These are phyloP conservation scores for Stipa capillata DNA, from an alignment of 176 grass and related monocot genomes.

Conservation along the genomic window DNA sequence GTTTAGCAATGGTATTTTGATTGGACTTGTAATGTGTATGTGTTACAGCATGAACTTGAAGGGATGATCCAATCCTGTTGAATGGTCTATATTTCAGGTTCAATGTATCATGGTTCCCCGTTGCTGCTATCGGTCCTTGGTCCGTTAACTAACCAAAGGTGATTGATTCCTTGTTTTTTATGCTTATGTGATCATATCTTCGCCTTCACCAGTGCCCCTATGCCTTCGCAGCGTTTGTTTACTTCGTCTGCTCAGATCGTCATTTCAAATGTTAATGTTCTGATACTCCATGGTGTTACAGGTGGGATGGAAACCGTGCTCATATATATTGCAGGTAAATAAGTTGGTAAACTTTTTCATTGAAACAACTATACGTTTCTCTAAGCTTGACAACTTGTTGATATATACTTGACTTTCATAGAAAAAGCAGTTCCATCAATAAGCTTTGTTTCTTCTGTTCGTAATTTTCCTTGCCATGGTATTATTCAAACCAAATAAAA, in stretches of 20 bases:
- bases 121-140: slow-evolving; percentile 83
- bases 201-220: background rate
- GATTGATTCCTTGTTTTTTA: background rate
- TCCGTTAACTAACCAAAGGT: slow-evolving; percentile 69
- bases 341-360: background rate
- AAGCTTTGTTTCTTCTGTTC: background rate
- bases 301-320: slow-evolving; percentile 38
- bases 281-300: slow-evolving; percentile 39
- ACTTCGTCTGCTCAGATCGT: background rate
- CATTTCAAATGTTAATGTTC: background rate
- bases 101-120: slow-evolving; percentile 96
- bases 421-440: background rate
- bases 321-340: slow-evolving; percentile 70
- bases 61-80: background rate
- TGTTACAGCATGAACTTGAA: background rate
- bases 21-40: background rate
- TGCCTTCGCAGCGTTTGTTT: background rate
- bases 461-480: background rate
- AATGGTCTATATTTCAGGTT: slow-evolving; percentile 57
- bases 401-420: background rate
- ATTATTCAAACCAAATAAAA: background rate
- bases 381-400: background rate
- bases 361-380: background rate
- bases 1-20: background rate
- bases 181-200: background rate